phyloP scores from a whole-genome alignment of 768 basidiomycete genomes.

The Termitomyces titanicus region DNA sequence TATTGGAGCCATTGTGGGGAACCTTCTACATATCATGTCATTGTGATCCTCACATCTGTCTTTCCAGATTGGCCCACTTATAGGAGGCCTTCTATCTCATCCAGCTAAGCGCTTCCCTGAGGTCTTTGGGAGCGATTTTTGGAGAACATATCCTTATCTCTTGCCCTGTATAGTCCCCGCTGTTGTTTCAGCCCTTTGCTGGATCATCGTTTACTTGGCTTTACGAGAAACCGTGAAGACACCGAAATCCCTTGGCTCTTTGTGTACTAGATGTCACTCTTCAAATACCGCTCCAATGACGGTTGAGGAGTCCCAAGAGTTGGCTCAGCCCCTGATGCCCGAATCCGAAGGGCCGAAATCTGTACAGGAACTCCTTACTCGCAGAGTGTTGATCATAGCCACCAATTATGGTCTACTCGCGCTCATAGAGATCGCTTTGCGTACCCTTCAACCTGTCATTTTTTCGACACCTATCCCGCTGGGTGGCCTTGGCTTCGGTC shows the following conservation, averaged over 20 bases:
- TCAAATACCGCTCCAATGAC: background rate
- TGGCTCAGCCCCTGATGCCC: conserved; percentile 3
- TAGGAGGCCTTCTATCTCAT: conserved; percentile 52
- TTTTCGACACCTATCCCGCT: conserved; percentile 63
- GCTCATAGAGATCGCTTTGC: conserved; percentile 62
- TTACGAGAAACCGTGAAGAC: conserved; percentile 45
- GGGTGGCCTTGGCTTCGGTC: conserved; percentile 69
- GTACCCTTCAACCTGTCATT: conserved; percentile 67
- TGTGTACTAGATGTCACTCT: conserved; percentile 12
- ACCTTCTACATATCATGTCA: background rate
- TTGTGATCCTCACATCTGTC: background rate
- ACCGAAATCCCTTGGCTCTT: conserved; percentile 21
- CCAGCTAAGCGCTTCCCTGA: conserved; percentile 52
- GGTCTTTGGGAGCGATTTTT: conserved; percentile 44
- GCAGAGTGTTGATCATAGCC: conserved; percentile 53
- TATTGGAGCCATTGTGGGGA: conserved; percentile 9
- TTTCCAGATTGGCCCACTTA: conserved; percentile 42
- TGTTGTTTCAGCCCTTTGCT: conserved; percentile 52
- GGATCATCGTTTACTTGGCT: conserved; percentile 45
- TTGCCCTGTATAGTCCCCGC: conserved; percentile 66
- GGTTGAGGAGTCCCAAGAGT: background rate
- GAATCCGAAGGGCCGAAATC: conserved; percentile 32
- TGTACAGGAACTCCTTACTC: conserved; percentile 47
- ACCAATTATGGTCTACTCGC: conserved; percentile 64
- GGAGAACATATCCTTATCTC: conserved; percentile 57